phyloP scores from a whole-genome alignment of 345 rosid genomes.

The Anacardium occidentale region DNA sequence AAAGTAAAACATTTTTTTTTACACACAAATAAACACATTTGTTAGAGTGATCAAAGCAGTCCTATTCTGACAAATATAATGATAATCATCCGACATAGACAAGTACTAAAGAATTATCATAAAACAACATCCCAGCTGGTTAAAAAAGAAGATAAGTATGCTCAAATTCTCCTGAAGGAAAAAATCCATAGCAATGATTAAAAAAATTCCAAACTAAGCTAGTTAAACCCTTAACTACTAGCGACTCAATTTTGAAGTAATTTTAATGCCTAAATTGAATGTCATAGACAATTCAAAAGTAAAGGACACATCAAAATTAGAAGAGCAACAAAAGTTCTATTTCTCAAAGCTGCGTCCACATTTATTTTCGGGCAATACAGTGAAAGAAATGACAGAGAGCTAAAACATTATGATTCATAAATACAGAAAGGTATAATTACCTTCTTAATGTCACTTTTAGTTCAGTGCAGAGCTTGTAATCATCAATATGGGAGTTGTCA shows the following conservation, averaged over 20 bases:
- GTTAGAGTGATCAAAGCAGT: too few species aligned
- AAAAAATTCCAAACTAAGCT: background rate
- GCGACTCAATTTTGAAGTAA: background rate
- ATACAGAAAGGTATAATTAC: slow-evolving; percentile 32
- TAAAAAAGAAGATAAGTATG: background rate
- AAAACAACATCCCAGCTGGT: background rate
- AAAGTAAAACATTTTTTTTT: too few species aligned
- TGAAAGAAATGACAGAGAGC: background rate
- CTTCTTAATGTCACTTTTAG: slow-evolving; percentile 89
- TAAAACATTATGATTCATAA: background rate
- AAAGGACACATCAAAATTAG: background rate
- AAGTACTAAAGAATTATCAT: background rate
- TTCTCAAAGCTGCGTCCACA: background rate
- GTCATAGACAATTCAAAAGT: background rate
- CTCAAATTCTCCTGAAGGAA: background rate
- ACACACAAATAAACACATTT: too few species aligned
- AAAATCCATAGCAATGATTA: background rate
- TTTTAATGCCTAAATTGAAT: background rate
- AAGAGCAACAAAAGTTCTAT: background rate
- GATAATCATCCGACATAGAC: background rate
- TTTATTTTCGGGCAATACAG: background rate
- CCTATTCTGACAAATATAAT: too few species aligned
- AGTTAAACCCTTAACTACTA: background rate
- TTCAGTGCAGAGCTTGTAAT: slow-evolving; percentile 86
- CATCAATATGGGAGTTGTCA: slow-evolving; percentile 96